A percentile compares a stretch with the other conserved stretches of the same genome.
Evolutionary conservation across 176 grass and related monocot species (phyloP).

Genomic region (Luzula sylvatica): DNA sequence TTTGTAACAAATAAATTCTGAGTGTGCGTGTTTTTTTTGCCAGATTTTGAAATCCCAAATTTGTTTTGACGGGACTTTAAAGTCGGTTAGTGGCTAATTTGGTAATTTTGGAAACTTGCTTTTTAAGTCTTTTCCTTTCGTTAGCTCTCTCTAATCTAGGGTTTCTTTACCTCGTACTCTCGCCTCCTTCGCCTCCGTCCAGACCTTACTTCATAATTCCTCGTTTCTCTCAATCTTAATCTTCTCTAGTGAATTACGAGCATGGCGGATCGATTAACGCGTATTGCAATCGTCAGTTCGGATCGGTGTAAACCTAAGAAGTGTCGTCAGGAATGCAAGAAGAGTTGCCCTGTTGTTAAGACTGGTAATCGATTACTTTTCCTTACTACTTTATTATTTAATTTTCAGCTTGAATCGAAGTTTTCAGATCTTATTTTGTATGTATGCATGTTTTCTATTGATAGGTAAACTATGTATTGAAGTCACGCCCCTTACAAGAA

Average conservation of each 20-base stretch:
- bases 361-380: constrained; percentile 33
- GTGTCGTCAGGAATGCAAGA: constrained; percentile 97
- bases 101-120: too few species aligned
- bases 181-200: constrained; percentile 4
- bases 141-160: constrained; percentile 12
- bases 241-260: neutral
- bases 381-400: too few species aligned
- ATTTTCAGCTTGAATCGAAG: too few species aligned
- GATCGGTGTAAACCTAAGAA: constrained; percentile 96
- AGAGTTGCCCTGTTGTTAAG: constrained; percentile 93
- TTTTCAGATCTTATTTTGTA: neutral
- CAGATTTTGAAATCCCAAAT: too few species aligned
- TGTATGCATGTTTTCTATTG: too few species aligned
- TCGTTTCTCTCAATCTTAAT: neutral
- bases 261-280: constrained; percentile 82
- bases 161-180: too few species aligned
- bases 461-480: constrained; percentile 91
- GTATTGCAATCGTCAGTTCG: constrained; percentile 82
- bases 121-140: neutral
- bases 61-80: too few species aligned
- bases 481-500: constrained; percentile 38
- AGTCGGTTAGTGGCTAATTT: too few species aligned
- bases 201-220: neutral
- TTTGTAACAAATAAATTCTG: too few species aligned
- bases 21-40: too few species aligned